These are phyloP conservation scores for Mycena metata DNA, from an alignment of 768 basidiomycete genomes.

Conservation along the genomic window DNA sequence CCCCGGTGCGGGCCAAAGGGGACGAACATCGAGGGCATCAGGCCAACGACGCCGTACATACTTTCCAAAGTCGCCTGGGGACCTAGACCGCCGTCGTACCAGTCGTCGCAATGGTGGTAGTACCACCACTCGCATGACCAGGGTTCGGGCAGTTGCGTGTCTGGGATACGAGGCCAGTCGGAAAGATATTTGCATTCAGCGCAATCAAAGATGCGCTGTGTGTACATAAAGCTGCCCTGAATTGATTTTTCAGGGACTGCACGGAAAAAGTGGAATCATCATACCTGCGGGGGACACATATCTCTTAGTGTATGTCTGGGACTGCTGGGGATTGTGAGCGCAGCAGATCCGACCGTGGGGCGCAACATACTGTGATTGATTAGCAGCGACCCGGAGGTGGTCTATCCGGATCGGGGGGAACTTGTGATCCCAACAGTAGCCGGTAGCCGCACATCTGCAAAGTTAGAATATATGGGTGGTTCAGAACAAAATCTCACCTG, in stretches of 20 bases:
- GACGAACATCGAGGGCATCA: slow-evolving; percentile 9
- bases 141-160: slow-evolving; percentile 13
- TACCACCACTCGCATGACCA: slow-evolving; percentile 6
- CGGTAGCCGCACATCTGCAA: too few species aligned
- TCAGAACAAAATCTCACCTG: background rate
- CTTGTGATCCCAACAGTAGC: too few species aligned
- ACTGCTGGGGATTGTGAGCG: background rate
- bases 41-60: background rate
- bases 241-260: background rate
- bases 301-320: slow-evolving; percentile 12
- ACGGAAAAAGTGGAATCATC: background rate
- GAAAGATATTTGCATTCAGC: background rate
- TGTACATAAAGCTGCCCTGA: slow-evolving; percentile 7
- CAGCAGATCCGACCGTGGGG: background rate
- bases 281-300: slow-evolving; percentile 18
- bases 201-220: too few species aligned
- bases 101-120: background rate
- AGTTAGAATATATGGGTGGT: background rate
- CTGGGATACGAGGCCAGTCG: slow-evolving; percentile 9
- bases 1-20: too few species aligned
- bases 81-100: slow-evolving; percentile 9
- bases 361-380: background rate
- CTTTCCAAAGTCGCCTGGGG: background rate
- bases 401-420: background rate
- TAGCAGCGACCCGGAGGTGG: slow-evolving; percentile 1